Evolutionary conservation across 305 asterid species (phyloP), one percentile per base, ranked within the genome.

Genomic region (Rubia peregrina): DNA sequence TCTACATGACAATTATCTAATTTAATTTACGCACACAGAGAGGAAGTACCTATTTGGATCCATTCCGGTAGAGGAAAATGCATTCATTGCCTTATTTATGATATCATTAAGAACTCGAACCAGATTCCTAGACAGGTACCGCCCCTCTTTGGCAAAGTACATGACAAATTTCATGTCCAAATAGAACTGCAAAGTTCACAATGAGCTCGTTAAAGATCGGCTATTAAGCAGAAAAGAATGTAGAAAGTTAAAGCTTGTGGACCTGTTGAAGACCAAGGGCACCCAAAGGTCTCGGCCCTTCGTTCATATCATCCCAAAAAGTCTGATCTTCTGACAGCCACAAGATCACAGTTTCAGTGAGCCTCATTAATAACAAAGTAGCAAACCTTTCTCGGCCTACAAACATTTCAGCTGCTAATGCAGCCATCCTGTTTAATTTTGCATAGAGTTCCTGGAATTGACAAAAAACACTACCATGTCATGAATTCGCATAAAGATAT

Each of bases 311-410:
- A 70, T 94, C 98, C 99, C 99, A 94, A 83, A 94, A 94, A 66
- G 86, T 85, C 75, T 94, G 98, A 78, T 94, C 99, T 78, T 88
- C 96, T 69, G 97, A 94, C 77, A 94, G 96, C 96, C 96, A 94
- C 75, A 94, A 77, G 78, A 94, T 87, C 69, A 94, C 96, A 36
- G 99, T 91, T 82, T 94, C 99, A 5, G 96, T 89, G 64, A 94
- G 97, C 89, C 99, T 88, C 97, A 94, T 94, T 74, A 94, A 79
- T 76, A 91, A 81, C 83, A 89, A 76, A 44, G 87, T 86, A 10
- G 97, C 97, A 78, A 89, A 94, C 81, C 95, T 91, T 83, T 94
- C 99, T 75, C 96, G 85, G 68, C 99, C 99, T 4, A 88, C 89
- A 84, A 94, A 94, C 99, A 94, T 91, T 61, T 94, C 99, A 67